Evolutionary conservation across 805 yeast genomes (phyloP), one percentile per base, ranked within the genome.

Genomic region (Candida schatavii): DNA sequence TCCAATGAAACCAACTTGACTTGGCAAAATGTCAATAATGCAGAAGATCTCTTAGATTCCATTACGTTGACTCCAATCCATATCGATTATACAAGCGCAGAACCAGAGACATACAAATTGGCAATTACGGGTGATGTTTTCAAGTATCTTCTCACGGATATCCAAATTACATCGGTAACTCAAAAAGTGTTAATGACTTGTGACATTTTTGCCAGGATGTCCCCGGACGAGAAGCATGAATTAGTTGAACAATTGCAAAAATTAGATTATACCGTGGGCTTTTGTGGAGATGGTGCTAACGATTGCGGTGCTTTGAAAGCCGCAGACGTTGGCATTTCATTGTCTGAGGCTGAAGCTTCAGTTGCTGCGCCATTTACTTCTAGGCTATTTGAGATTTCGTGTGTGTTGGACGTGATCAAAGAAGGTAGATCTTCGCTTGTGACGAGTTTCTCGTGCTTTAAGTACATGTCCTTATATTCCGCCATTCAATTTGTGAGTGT

Each of bases 221-320:
- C 98, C 0, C 99, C 99, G 0, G 99, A 95, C 62, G 99, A 93
- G 61, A 93, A 93, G 57, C 97, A 93, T 61, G 99, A 93, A 63
- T 70, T 93, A 37, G 97, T 93, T 27, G 90, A 86, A 54, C 88
- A 85, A 57, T 66, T 93, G 11, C 96, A 89, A 60, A 74, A 71
- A 18, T 57, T 93, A 17, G 97, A 90, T 55, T 91, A 91, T 58
- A 88, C 96, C 0, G 95, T 88, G 37, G 96, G 97, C 2, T 93
- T 93, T 62, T 93, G 98, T 66, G 99, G 99, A 28, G 99, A 93
- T 66, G 99, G 99, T 49, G 99, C 99, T 4, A 93, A 93, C 63
- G 99, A 93, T 59, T 93, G 98, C 65, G 99, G 99, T 51, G 99
- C 99, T 0, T 70, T 93, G 44, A 93, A 91, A 56, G 96, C 97